Conservation (phyloP, 2,329 filamentous ascomycete species). For the Ascochyta pisi region DNA sequence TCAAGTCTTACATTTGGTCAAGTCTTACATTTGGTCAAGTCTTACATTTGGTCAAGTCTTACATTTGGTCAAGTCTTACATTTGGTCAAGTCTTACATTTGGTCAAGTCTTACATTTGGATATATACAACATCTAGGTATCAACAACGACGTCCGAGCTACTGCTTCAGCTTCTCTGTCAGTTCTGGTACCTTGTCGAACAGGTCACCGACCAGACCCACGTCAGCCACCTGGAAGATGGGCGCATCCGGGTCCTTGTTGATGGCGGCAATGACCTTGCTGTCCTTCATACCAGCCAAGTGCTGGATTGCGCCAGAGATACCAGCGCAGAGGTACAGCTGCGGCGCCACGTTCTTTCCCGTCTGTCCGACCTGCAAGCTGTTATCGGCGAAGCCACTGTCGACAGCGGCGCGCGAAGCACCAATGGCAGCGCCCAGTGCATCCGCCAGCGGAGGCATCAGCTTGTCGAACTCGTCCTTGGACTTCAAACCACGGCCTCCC, state of each 20-base stretch:
- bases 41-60: no score
- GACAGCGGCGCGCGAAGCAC: conserved; percentile 91
- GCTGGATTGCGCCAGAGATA: conserved; percentile 97
- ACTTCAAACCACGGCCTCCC: conserved; percentile 92
- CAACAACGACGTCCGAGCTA: conserved; percentile 20
- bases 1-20: no score
- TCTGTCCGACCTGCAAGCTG: conserved; percentile 97
- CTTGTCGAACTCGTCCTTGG: conserved; percentile 95
- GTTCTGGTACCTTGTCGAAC: conserved; percentile 92
- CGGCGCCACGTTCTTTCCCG: conserved; percentile 96
- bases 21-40: no score
- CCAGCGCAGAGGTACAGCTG: conserved; percentile 94
- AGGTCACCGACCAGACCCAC: conserved; percentile 94
- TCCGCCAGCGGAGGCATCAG: conserved; percentile 93
- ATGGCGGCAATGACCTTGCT: conserved; percentile 99
- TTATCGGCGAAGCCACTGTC: conserved; percentile 98
- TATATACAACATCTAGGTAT: conserved; percentile 21
- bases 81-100: conserved; percentile 5
- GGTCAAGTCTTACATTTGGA: conserved; percentile 5
- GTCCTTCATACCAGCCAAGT: conserved; percentile 99
- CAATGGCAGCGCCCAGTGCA: conserved; percentile 91
- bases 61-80: no score
- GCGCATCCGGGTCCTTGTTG: conserved; percentile 96
- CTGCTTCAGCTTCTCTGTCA: conserved; percentile 89
- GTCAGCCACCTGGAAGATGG: conserved; percentile 98